These are phyloP conservation scores for Gynostemma pentaphyllum DNA, from an alignment of 306 rosid species.

Conservation along the genomic window DNA sequence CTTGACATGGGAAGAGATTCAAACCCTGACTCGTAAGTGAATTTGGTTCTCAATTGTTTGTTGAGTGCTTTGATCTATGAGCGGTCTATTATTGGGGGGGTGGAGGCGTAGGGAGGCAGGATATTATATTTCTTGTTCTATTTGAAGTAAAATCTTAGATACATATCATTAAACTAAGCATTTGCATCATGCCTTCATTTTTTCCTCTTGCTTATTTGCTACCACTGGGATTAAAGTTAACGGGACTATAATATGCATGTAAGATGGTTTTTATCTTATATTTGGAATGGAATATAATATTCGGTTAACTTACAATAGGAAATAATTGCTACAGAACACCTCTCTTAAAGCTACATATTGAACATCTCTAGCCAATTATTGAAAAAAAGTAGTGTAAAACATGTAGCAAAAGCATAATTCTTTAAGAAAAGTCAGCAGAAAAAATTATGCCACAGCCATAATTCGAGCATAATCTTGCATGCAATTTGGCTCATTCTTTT, in stretches of 20 bases:
- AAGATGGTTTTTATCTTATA: background rate
- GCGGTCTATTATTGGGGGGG: background rate
- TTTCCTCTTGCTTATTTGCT: background rate
- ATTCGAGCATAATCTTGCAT: background rate
- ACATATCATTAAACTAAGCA: background rate
- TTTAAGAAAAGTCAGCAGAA: background rate
- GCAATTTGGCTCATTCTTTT: background rate
- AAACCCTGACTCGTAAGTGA: constrained; percentile 54
- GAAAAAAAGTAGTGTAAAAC: background rate
- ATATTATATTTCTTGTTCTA: too few species aligned
- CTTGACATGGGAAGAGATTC: constrained; percentile 57
- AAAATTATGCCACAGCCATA: background rate
- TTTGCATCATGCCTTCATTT: background rate
- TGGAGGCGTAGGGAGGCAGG: too few species aligned
- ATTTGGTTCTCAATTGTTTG: constrained; percentile 13
- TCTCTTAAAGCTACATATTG: background rate
- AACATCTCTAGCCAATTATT: background rate
- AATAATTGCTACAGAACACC: background rate
- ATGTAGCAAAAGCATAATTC: background rate
- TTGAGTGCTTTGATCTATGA: background rate
- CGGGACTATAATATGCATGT: background rate
- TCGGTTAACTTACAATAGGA: background rate
- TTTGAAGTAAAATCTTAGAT: background rate
- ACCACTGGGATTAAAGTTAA: background rate
- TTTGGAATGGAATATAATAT: background rate